phyloP scores from a whole-genome alignment of 805 yeast genomes.

The Lipomyces sp. region DNA sequence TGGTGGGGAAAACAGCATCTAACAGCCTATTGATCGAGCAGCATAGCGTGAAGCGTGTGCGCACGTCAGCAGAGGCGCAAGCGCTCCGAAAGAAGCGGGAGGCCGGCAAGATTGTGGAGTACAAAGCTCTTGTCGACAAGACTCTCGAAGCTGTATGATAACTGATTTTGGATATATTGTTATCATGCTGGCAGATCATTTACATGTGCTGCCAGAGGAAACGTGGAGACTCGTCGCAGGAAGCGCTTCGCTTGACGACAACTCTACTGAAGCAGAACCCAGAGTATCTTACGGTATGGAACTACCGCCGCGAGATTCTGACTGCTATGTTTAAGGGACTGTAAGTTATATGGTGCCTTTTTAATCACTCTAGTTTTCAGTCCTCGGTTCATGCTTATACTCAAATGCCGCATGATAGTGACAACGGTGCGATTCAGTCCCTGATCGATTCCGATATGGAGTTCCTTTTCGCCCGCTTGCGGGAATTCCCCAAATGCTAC shows the following conservation, averaged over 20 bases:
- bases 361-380: neutral
- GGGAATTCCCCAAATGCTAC: conserved; percentile 78
- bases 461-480: conserved; percentile 57
- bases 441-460: conserved; percentile 56
- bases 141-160: conserved; percentile 41
- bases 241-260: conserved; percentile 53
- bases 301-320: conserved; percentile 74
- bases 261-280: conserved; percentile 66
- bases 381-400: neutral
- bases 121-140: conserved; percentile 46
- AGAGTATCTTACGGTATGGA: conserved; percentile 88
- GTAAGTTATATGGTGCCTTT: neutral
- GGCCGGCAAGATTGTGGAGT: conserved; percentile 54
- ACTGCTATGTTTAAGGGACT: conserved; percentile 34
- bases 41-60: conserved; percentile 72
- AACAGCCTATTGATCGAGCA: too few relatives aligned
- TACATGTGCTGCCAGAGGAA: conserved; percentile 30
- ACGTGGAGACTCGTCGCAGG: conserved; percentile 36
- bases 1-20: too few relatives aligned
- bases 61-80: conserved; percentile 53
- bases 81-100: conserved; percentile 55
- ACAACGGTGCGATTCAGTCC: conserved; percentile 33
- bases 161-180: neutral
- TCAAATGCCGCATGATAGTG: conserved; percentile 4
- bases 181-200: neutral